These are phyloP conservation scores for Lomentospora prolificans DNA, from an alignment of 2,329 filamentous ascomycete species.

Conservation along the genomic window DNA sequence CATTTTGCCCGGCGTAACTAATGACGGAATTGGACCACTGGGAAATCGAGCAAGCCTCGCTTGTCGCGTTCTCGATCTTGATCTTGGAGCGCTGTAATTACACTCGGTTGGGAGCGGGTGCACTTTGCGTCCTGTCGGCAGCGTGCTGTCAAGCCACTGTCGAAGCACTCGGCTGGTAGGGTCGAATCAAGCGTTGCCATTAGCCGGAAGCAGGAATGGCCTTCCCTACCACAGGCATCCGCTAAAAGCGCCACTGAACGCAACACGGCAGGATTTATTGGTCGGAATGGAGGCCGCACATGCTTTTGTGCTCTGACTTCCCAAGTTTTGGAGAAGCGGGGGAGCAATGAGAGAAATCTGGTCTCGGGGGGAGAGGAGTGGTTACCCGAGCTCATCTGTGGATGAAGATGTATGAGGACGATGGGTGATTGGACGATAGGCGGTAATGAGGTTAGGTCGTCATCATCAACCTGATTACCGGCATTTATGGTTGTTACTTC, in stretches of 20 bases:
- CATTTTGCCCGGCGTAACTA: slow-evolving; percentile 1
- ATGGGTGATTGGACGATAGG: too few species aligned
- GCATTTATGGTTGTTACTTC: background rate
- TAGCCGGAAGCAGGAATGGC: background rate
- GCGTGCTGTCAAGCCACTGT: background rate
- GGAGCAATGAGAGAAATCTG: background rate
- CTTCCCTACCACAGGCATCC: background rate
- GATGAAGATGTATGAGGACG: background rate
- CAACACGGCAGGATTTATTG: background rate
- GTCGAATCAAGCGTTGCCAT: background rate
- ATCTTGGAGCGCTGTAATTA: background rate
- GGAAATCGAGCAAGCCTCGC: background rate
- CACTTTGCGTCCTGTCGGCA: too few species aligned
- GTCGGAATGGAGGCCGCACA: background rate
- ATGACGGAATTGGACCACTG: background rate
- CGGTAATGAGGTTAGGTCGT: too few species aligned
- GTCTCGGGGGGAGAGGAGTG: background rate
- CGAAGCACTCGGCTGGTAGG: background rate
- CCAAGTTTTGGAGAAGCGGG: background rate
- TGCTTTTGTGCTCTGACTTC: background rate
- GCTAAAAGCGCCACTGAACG: background rate
- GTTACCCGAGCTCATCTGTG: background rate
- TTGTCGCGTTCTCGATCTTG: too few species aligned
- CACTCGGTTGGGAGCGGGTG: background rate
- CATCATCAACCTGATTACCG: too few species aligned